These are phyloP conservation scores for Vitis vinifera DNA, from an alignment of 164 flowering plant species.

Conservation along the genomic window ASM3070453v1 NC_081815.1:752501-753000, in stretches of 20 bases:
- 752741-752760: constrained; percentile 28
- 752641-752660: background rate
- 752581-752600: too few relatives aligned
- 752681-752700: background rate
- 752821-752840: constrained; percentile 51
- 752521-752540: too few relatives aligned
- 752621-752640: too few relatives aligned
- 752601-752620: too few relatives aligned
- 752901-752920: too few relatives aligned
- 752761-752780: constrained; percentile 41
- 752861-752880: constrained; percentile 54
- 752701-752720: background rate
- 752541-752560: too few relatives aligned
- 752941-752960: too few relatives aligned
- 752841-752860: constrained; percentile 47
- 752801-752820: constrained; percentile 47
- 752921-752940: too few relatives aligned
- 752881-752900: constrained; percentile 31
- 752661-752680: background rate
- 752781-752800: constrained; percentile 61
- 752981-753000: too few relatives aligned
- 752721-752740: constrained; percentile 50
- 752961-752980: too few relatives aligned
- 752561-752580: too few relatives aligned
- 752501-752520: too few relatives aligned